Percentiles rank a stretch among this genome's conserved stretches.
These are phyloP conservation scores for Phyllosticta citriasiana DNA, from an alignment of 2,329 filamentous ascomycete species.

Conservation along the genomic window DNA sequence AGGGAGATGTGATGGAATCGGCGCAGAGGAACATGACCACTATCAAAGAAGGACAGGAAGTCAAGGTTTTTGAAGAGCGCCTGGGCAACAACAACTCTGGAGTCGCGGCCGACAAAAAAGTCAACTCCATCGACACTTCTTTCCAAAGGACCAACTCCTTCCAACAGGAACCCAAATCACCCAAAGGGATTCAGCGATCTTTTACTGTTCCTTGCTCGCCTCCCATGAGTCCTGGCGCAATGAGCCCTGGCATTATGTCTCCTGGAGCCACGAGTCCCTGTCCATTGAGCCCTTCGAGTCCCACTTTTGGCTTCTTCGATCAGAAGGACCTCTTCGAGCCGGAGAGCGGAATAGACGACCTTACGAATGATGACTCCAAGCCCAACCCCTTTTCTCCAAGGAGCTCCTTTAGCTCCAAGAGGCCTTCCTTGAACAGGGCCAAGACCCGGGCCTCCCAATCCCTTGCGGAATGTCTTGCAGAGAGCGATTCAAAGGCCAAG, in stretches of 20 bases:
- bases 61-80: conserved; percentile 13
- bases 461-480: neutral
- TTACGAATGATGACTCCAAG: neutral
- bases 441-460: neutral
- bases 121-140: neutral
- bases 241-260: neutral
- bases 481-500: neutral
- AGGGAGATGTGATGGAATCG: neutral
- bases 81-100: conserved; percentile 6
- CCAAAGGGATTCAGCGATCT: neutral
- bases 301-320: neutral
- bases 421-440: neutral
- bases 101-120: neutral
- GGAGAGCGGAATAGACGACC: neutral
- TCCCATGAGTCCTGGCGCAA: neutral
- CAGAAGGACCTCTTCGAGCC: neutral
- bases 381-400: neutral
- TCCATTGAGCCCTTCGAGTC: neutral
- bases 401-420: neutral
- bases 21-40: neutral
- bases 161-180: neutral
- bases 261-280: neutral
- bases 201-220: neutral
- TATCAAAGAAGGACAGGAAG: conserved; percentile 12
- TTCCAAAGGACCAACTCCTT: neutral